Base-by-base conservation (phyloP, 2,329 filamentous ascomycete genomes). In the Hypomyces rosellus region DNA sequence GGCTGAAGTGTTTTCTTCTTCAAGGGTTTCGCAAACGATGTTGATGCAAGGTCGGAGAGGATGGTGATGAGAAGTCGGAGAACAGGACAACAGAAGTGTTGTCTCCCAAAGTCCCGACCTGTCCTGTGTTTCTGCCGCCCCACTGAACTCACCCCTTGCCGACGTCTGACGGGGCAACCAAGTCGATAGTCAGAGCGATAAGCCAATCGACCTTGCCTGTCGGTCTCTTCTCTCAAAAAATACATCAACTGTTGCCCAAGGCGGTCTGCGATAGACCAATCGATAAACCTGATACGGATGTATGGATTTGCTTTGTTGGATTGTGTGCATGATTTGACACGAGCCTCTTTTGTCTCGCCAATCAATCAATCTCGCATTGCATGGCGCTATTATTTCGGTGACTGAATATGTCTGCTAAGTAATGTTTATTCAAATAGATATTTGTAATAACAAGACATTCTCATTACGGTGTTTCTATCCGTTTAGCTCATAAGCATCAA, bases 51-150 rank as follows among this genome's bases (percentile, higher is more conserved):
- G 9, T 38, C 37, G 25, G 33, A 36, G 46, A 48, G 16, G 37
- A 30, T 30, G 25, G 48, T 46, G 45, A 51, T 51, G 44, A 47
- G 43, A 49, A 50, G 41, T 52, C 51, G 53, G 50, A 50, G 49
- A 50, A 42, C 25, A 30, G 25, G 51, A 49, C 51, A 53, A 50
- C 46, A 51, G 48, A 45, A 51, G 34, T 34, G 34, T 46, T 48
- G 45, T 6, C 25, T 30, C 25, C 25, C 9, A 11, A 11, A 30
- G 25, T 30, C 25, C 25, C 25, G 25, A 30, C 25, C 25, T 46
- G 50, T 38, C 50, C 48, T 45, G 40, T 51, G 45, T 45, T 34
- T 39, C 48, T 48, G 45, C 39, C 22, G 45, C 50, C 50, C 50
- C 50, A 51, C 50, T 22, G 45, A 22, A 33, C 25, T 40, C 41